Evolutionary conservation across 2,329 filamentous ascomycete species (phyloP).

Genomic region (Sarocladium strictum): DNA sequence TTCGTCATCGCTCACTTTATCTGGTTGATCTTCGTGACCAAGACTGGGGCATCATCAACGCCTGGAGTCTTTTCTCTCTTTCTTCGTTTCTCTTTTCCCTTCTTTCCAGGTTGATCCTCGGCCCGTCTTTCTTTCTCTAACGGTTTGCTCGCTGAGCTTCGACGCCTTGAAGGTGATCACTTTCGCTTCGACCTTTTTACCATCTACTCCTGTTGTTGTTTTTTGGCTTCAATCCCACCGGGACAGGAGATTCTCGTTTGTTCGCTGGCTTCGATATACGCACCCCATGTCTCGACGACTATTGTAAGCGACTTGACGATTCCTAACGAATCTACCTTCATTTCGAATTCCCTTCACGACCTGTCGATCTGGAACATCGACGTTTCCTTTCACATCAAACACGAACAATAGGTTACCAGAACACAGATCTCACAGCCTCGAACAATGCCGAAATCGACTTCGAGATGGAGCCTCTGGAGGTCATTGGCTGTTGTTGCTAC

Average conservation of each 20-base stretch:
- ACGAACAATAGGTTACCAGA: neutral
- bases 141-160: slow-evolving; percentile 11
- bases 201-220: neutral
- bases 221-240: neutral
- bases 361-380: neutral
- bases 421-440: slow-evolving; percentile 6
- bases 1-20: slow-evolving; percentile 6
- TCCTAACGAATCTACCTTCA: neutral
- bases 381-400: neutral
- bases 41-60: slow-evolving; percentile 1
- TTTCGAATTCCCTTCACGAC: neutral
- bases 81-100: slow-evolving; percentile 19
- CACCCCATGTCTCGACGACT: slow-evolving; percentile 18
- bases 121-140: slow-evolving; percentile 31
- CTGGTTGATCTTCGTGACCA: slow-evolving; percentile 1
- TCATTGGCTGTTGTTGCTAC: slow-evolving; percentile 28
- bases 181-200: slow-evolving; percentile 10
- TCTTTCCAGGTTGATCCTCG: slow-evolving; percentile 49
- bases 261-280: slow-evolving; percentile 12
- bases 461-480: slow-evolving; percentile 24
- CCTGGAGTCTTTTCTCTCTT: slow-evolving; percentile 13
- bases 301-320: slow-evolving; percentile 9
- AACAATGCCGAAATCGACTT: slow-evolving; percentile 27
- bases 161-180: slow-evolving; percentile 10
- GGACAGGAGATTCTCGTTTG: neutral